phyloP scores from a whole-genome alignment of 768 basidiomycete species.

The Tylopilus plumbeoviolaceoides region DNA sequence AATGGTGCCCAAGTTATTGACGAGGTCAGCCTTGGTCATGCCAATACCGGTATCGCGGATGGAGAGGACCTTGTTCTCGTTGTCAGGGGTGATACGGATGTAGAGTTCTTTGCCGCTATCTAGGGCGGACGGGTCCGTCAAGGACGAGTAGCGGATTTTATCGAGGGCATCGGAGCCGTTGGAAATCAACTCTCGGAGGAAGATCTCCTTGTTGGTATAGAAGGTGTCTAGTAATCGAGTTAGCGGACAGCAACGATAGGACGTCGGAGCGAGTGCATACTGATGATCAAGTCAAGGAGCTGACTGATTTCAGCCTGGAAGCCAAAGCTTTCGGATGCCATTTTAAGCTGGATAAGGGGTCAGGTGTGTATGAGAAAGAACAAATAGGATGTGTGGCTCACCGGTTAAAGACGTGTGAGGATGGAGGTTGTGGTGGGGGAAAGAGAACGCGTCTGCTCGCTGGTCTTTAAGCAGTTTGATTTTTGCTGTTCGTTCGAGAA shows the following conservation, averaged over 20 bases:
- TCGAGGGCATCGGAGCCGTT: conserved; percentile 98
- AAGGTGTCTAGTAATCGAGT: conserved; percentile 71
- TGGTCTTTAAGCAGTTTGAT: conserved; percentile 34
- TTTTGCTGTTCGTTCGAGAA: conserved; percentile 38
- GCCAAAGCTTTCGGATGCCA: conserved; percentile 86
- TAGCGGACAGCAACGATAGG: neutral
- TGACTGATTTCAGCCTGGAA: conserved; percentile 99
- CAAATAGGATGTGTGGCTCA: conserved; percentile 5
- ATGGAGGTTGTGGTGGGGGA: conserved; percentile 12
- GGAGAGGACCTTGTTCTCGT: conserved; percentile 87
- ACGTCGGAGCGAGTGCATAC: conserved; percentile 40
- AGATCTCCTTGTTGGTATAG: conserved; percentile 99
- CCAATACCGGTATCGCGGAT: conserved; percentile 97
- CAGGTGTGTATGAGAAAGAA: neutral
- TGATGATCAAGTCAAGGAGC: conserved; percentile 98
- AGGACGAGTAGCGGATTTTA: conserved; percentile 95
- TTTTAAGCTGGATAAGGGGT: conserved; percentile 32
- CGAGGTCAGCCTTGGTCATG: conserved; percentile 99
- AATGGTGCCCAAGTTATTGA: conserved; percentile 98
- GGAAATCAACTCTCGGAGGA: conserved; percentile 97
- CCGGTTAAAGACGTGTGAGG: conserved; percentile 10
- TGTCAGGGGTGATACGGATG: conserved; percentile 94
- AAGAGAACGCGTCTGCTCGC: conserved; percentile 16
- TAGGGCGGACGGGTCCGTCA: conserved; percentile 89
- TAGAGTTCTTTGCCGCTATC: conserved; percentile 88